Evolutionary conservation across 805 yeast genomes (phyloP), one percentile per base, ranked within the genome.

Genomic region (Candida dajiaensis): DNA sequence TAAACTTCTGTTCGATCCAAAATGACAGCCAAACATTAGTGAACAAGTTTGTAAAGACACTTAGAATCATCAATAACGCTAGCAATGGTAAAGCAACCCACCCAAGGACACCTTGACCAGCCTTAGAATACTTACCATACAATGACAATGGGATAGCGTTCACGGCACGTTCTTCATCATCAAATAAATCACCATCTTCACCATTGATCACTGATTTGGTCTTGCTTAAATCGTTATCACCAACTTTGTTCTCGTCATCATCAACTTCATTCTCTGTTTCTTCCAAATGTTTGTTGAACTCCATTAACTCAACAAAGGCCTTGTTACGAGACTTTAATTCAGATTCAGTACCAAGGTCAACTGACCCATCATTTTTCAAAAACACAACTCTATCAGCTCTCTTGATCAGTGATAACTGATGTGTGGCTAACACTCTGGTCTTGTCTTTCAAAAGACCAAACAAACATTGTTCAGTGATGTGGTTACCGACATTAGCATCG

Each of bases 371-470:
- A 23, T 55, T 52, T 49, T 78, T 76, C 54, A 88, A 65, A 50
- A 83, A 87, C 10, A 88, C 69, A 36, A 88, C 67, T 41, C 81
- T 70, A 60, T 83, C 86, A 7, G 95, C 92, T 42, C 72, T 67
- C 13, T 76, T 73, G 46, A 87, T 73, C 48, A 88, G 67, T 9
- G 85, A 76, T 45, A 88, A 68, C 60, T 89, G 95, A 62, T 88
- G 95, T 0, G 96, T 88, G 4, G 95, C 94, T 57, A 88, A 68
- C 11, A 88, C 58, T 52, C 92, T 73, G 0, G 96, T 89, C 55
- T 74, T 77, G 11, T 66, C 63, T 29, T 65, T 62, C 47, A 88
- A 58, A 28, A 77, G 50, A 0, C 85, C 88, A 46, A 74, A 47
- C 29, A 88, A 56, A 62, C 95, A 87, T 19, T 76, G 68, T 41